These are phyloP conservation scores for Sclerotiophoma versabilis DNA, from an alignment of 2,329 filamentous ascomycete species.

Conservation along the genomic window DNA sequence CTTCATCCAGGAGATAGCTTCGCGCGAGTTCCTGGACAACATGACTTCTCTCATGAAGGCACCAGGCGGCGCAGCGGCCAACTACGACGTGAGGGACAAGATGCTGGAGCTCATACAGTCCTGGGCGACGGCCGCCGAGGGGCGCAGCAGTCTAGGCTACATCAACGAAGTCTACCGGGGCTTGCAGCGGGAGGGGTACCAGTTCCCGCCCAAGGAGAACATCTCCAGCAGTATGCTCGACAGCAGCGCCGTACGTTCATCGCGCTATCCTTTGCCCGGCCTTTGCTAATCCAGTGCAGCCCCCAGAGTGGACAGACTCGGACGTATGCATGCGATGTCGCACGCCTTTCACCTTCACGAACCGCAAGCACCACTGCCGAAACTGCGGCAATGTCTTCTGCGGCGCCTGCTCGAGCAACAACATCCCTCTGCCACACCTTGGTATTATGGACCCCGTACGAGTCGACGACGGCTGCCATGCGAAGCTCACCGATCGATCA, in stretches of 20 bases:
- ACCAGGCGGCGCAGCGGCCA: conserved; percentile 74
- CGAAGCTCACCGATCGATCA: conserved; percentile 81
- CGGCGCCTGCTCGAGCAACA: conserved; percentile 90
- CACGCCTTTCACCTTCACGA: conserved; percentile 95
- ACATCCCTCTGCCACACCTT: conserved; percentile 85
- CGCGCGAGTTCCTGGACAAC: conserved; percentile 98
- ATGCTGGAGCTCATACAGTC: conserved; percentile 93
- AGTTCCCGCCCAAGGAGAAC: conserved; percentile 84
- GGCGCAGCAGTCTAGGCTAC: conserved; percentile 81
- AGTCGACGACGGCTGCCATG: conserved; percentile 95
- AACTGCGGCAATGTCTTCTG: conserved; percentile 99
- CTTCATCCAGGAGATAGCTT: conserved; percentile 94
- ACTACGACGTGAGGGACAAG: conserved; percentile 84
- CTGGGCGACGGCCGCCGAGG: conserved; percentile 90
- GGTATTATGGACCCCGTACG: conserved; percentile 90
- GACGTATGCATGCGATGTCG: conserved; percentile 99
- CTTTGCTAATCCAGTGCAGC: conserved; percentile 59
- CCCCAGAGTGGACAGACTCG: conserved; percentile 96
- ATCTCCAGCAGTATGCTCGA: conserved; percentile 98
- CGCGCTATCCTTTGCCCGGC: neutral
- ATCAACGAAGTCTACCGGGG: conserved; percentile 86
- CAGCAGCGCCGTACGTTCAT: conserved; percentile 80
- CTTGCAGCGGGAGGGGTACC: conserved; percentile 83
- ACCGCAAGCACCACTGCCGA: conserved; percentile 96
- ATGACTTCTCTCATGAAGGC: conserved; percentile 87